These are phyloP conservation scores for maize (Zea mays) DNA, from an alignment of 176 grass and related monocot genomes.

Conservation along the genomic window Zm-B73-REFERENCE-NAM-5.0 NC_050100.1:1262001-1262500, in stretches of 20 bases:
- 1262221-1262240: neutral
- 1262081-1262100: constrained; percentile 12
- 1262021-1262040: no score
- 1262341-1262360: neutral
- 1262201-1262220: neutral
- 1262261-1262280: constrained; percentile 5
- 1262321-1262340: neutral
- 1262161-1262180: neutral
- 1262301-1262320: constrained; percentile 5
- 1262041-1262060: neutral
- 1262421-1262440: no score
- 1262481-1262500: no score
- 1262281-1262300: neutral
- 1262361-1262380: neutral
- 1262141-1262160: neutral
- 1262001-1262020: neutral
- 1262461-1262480: no score
- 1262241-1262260: constrained; percentile 10
- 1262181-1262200: neutral
- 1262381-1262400: constrained; percentile 2
- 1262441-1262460: no score
- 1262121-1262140: constrained; percentile 13
- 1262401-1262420: constrained; percentile 2
- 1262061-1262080: neutral
- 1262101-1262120: neutral